Base-by-base conservation (phyloP, 140 eudicot genomes). In the Bidens hawaiensis region DNA sequence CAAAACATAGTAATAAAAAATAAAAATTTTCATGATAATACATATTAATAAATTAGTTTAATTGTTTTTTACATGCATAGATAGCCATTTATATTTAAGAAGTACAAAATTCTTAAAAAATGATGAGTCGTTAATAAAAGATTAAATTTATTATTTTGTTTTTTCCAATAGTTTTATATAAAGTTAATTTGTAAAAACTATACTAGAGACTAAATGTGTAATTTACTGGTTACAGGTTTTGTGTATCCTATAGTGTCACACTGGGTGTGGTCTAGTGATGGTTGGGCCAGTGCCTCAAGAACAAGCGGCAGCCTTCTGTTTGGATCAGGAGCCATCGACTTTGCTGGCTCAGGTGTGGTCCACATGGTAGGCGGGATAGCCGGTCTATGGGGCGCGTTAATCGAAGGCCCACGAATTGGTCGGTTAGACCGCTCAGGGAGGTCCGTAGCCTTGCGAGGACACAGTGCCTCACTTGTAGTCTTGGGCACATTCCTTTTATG, bases 301-400 rank as follows among this genome's bases (percentile, higher is more conserved):
- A 33, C 55, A 1, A 40, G 18, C 15, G 54, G 18, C 12, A 36
- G 26, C 16, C 56, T 80, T 15, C 54, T 80, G 0, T 73, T 80
- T 17, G 82, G 82, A 17, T 71, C 86, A 16, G 86, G 86, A 1
- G 86, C 65, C 18, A 72, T 80, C 7, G 86, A 80, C 23, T 80
- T 80, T 40, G 86, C 86, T 0, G 86, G 86, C 14, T 80, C 86
- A 1, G 86, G 86, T 18, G 86, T 80, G n/a, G 86, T 80, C 15
- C 86, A 80, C 15, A 62, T 80, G 82, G 86, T 80, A 13, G 86
- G 86, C 0, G 86, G 82, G 1, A 62, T 80, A 2, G 85, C 85
- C 0, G 85, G 85, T 5, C 30, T 80, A 5, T 80, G 64, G 31
- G 86, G 86, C 1, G 86, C 85, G 14, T 40, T 72, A 7, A 76